A percentile compares a stretch with the other conserved stretches of the same genome.
Evolutionary conservation across 192 early-diverging fungal genomes (phyloP).

Genomic region (Pilaira anomala): DNA sequence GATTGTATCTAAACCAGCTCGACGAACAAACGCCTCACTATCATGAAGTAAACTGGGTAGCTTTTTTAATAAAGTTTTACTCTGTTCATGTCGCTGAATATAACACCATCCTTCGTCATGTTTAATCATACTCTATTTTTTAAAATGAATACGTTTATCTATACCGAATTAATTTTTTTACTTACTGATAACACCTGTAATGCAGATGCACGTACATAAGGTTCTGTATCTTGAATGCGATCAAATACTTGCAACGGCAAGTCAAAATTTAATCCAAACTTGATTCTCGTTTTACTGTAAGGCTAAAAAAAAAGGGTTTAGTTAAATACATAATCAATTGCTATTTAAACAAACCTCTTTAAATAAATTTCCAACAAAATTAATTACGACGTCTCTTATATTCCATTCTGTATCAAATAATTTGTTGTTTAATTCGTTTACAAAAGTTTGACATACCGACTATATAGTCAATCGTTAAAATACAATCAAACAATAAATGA

Average conservation of each 20-base stretch:
- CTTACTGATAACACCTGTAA: slow-evolving; percentile 42
- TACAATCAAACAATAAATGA: too few species aligned
- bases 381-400: slow-evolving; percentile 47
- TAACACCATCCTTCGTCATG: slow-evolving; percentile 46
- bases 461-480: too few species aligned
- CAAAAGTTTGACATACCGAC: slow-evolving; percentile 21
- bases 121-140: slow-evolving; percentile 37
- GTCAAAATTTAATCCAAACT: slow-evolving; percentile 43
- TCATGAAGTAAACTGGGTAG: slow-evolving; percentile 48
- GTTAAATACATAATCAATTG: neutral
- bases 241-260: slow-evolving; percentile 35
- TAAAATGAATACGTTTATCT: neutral
- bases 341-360: slow-evolving; percentile 4
- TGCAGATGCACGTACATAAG: slow-evolving; percentile 53
- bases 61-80: slow-evolving; percentile 30
- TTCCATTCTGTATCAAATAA: slow-evolving; percentile 50
- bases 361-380: slow-evolving; percentile 51
- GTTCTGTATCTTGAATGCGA: slow-evolving; percentile 44
- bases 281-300: slow-evolving; percentile 14
- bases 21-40: slow-evolving; percentile 50
- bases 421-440: slow-evolving; percentile 37
- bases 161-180: neutral
- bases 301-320: neutral
- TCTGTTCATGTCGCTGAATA: slow-evolving; percentile 38
- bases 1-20: slow-evolving; percentile 50